These are phyloP conservation scores for Boletus barrowsii DNA, from an alignment of 768 basidiomycete genomes.

Conservation along the genomic window DNA sequence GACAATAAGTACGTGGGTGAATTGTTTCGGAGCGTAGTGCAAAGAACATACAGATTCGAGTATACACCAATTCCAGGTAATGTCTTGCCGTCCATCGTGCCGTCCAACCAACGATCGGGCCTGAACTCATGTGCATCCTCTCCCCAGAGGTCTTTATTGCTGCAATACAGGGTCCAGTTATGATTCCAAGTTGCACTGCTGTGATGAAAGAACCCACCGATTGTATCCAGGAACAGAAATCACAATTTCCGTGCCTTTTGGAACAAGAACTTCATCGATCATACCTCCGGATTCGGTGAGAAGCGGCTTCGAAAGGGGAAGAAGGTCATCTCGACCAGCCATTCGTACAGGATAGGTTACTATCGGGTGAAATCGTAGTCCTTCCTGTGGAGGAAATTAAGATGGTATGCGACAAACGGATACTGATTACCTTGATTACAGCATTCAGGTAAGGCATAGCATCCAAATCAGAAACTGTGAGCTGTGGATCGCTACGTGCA, in stretches of 20 bases:
- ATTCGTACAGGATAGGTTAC: constrained; percentile 47
- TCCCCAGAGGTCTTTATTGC: constrained; percentile 25
- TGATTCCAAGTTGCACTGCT: too few species aligned
- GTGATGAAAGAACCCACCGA: constrained; percentile 35
- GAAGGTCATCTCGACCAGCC: constrained; percentile 49
- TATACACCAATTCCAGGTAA: constrained; percentile 12
- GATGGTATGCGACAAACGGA: constrained; percentile 21
- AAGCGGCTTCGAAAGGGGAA: constrained; percentile 58
- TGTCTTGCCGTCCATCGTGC: background rate
- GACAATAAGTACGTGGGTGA: too few species aligned
- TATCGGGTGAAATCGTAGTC: constrained; percentile 44
- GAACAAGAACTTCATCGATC: constrained; percentile 43
- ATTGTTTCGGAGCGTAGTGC: too few species aligned
- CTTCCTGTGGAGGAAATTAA: constrained; percentile 33
- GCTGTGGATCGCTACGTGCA: background rate
- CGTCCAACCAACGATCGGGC: constrained; percentile 10
- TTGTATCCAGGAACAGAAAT: constrained; percentile 54
- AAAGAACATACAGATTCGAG: constrained; percentile 5
- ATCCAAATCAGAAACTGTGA: constrained; percentile 40
- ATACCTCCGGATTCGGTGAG: constrained; percentile 41
- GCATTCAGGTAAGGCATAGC: constrained; percentile 44
- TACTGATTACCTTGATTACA: constrained; percentile 29
- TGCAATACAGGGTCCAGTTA: background rate
- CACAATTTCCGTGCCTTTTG: constrained; percentile 48
- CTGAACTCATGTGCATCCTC: constrained; percentile 22